A percentile compares a stretch with the other conserved stretches of the same genome.
phyloP scores from a whole-genome alignment of 768 basidiomycete genomes.

The Psilocybe subaeruginosa region DNA sequence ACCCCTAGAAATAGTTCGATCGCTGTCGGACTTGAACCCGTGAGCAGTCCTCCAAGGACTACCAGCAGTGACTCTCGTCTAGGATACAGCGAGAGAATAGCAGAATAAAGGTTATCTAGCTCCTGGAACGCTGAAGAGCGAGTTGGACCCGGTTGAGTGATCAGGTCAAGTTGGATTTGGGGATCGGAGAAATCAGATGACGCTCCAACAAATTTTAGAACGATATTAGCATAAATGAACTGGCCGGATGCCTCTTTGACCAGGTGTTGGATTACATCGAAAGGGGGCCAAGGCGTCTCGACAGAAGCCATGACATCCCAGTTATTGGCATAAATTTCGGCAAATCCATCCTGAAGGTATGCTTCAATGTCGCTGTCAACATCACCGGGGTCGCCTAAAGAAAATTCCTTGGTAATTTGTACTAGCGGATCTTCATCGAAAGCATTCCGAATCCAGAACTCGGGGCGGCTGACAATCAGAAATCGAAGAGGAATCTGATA shows the following conservation, averaged over 20 bases:
- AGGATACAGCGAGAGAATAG: background rate
- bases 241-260: background rate
- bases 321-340: background rate
- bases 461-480: slow-evolving; percentile 1
- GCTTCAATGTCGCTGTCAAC: background rate
- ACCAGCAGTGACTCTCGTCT: background rate
- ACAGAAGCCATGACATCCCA: background rate
- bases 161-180: background rate
- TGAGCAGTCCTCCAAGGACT: slow-evolving; percentile 1
- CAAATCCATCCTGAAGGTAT: background rate
- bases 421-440: background rate
- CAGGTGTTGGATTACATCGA: background rate
- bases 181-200: background rate
- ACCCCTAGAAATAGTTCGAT: background rate
- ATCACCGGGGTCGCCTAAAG: background rate
- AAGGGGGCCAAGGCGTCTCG: background rate
- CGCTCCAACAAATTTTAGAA: slow-evolving; percentile 3
- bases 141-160: background rate
- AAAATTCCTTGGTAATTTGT: background rate
- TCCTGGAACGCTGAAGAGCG: background rate
- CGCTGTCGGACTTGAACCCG: background rate
- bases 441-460: background rate
- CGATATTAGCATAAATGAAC: background rate
- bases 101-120: background rate
- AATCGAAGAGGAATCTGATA: slow-evolving; percentile 1